Percentiles rank a stretch among this genome's conserved stretches.
These are phyloP conservation scores for Porcisia hertigi DNA, from an alignment of 208 protist species.

Conservation along the genomic window DNA sequence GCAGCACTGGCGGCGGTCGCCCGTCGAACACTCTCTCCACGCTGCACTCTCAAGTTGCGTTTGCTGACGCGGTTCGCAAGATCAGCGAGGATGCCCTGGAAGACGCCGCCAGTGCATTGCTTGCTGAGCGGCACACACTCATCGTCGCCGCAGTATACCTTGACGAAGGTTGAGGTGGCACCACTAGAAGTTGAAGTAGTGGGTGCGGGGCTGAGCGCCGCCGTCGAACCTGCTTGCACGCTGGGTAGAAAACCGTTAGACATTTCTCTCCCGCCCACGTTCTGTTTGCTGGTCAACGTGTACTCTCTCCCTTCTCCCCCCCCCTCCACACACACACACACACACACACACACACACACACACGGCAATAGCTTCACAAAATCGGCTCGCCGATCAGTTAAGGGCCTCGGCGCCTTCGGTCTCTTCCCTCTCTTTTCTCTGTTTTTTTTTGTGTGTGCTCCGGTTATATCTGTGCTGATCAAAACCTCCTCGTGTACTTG, in stretches of 20 bases:
- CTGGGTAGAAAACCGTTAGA: background rate
- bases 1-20: background rate
- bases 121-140: constrained; percentile 45
- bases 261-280: background rate
- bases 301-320: background rate
- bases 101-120: constrained; percentile 53
- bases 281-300: background rate
- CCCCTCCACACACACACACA: background rate
- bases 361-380: too few relatives aligned
- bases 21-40: background rate
- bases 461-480: too few relatives aligned
- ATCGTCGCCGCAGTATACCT: constrained; percentile 16
- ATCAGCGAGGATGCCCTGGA: constrained; percentile 45
- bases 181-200: background rate
- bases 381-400: too few relatives aligned
- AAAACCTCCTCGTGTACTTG: too few relatives aligned
- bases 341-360: too few relatives aligned
- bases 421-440: too few relatives aligned
- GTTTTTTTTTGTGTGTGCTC: background rate
- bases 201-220: background rate
- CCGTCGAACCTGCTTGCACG: background rate
- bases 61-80: constrained; percentile 28
- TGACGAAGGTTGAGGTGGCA: constrained; percentile 11
- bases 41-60: background rate
- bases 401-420: too few relatives aligned